A percentile compares a stretch with the other conserved stretches of the same genome.
These are phyloP conservation scores for Rugiboletus extremiorientalis DNA, from an alignment of 1,284 basidiomycete genomes.

Conservation along the genomic window DNA sequence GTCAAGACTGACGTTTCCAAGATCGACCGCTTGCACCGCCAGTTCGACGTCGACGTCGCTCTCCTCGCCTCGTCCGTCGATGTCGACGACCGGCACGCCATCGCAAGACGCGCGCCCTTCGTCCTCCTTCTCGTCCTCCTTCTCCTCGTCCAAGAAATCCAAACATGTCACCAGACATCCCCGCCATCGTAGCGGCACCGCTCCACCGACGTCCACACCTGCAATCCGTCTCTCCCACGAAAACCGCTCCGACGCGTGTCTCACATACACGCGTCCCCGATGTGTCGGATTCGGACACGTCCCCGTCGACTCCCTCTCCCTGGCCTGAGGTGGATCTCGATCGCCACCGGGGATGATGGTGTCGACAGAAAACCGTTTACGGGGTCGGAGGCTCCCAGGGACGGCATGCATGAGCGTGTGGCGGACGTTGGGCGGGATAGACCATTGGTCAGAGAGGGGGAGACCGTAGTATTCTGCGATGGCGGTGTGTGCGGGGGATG, in stretches of 20 bases:
- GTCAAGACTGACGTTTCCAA: conserved; percentile 20
- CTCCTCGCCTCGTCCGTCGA: not conserved
- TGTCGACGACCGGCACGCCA: not conserved
- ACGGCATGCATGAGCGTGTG: conserved; percentile 38
- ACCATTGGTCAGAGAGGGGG: conserved; percentile 37
- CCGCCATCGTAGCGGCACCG: conserved; percentile 66
- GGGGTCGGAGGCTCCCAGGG: conserved; percentile 31
- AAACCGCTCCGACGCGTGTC: conserved; percentile 58
- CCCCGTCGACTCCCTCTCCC: no score
- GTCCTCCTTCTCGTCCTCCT: not conserved
- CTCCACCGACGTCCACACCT: conserved; percentile 49
- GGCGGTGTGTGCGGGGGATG: conserved; percentile 21
- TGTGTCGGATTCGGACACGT: conserved; percentile 58
- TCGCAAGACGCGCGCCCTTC: not conserved
- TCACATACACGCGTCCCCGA: conserved; percentile 46
- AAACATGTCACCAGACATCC: conserved; percentile 65
- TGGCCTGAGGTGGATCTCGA: no score
- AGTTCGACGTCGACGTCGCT: conserved; percentile 20
- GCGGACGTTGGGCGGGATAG: conserved; percentile 26
- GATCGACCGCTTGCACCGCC: conserved; percentile 35
- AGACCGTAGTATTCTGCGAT: conserved; percentile 37
- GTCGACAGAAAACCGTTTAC: conserved; percentile 17
- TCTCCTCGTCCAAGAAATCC: conserved; percentile 46
- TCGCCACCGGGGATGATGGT: not conserved
- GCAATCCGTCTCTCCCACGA: conserved; percentile 64